Percentiles rank a stretch among this genome's conserved stretches.
These are phyloP conservation scores for Ogataea hybrid DNA, from an alignment of 1,139 yeast species.

Conservation along the genomic window DNA sequence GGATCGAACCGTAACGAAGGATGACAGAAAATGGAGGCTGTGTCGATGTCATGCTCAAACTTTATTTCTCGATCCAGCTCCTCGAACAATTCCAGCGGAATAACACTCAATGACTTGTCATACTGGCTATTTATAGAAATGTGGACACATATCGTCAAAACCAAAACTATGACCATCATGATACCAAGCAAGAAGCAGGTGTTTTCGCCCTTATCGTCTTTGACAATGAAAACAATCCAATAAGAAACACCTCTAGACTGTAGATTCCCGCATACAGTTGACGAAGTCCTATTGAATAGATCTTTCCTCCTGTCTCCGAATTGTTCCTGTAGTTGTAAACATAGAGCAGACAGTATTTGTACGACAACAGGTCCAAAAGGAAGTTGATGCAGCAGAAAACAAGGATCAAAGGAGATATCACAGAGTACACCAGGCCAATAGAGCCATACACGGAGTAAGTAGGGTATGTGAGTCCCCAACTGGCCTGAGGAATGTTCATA, in stretches of 20 bases:
- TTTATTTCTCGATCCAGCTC: conserved; percentile 7
- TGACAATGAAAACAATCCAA: conserved; percentile 71
- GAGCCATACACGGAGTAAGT: conserved; percentile 72
- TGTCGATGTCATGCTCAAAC: conserved; percentile 12
- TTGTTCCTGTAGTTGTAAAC: conserved; percentile 47
- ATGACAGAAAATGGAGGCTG: conserved; percentile 21
- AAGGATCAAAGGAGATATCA: conserved; percentile 75
- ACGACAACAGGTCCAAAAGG: conserved; percentile 52
- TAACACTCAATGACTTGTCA: conserved; percentile 23
- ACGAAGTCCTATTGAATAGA: conserved; percentile 71
- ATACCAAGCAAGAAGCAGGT: conserved; percentile 43
- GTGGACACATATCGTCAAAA: conserved; percentile 40
- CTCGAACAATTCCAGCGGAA: conserved; percentile 28
- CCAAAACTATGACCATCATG: conserved; percentile 44
- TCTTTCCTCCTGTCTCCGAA: conserved; percentile 67
- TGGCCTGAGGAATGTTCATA: conserved; percentile 36
- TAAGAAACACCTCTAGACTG: conserved; percentile 71
- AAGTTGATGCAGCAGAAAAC: conserved; percentile 61
- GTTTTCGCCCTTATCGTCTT: conserved; percentile 40
- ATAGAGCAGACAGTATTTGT: conserved; percentile 64
- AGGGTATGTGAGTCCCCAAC: conserved; percentile 82
- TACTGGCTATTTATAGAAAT: conserved; percentile 35
- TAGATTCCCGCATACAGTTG: conserved; percentile 80
- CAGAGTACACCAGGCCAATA: conserved; percentile 72
- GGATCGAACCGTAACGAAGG: conserved; percentile 27